Conservation (phyloP, 2,329 filamentous ascomycete species). For the Colletotrichum sp. region DNA sequence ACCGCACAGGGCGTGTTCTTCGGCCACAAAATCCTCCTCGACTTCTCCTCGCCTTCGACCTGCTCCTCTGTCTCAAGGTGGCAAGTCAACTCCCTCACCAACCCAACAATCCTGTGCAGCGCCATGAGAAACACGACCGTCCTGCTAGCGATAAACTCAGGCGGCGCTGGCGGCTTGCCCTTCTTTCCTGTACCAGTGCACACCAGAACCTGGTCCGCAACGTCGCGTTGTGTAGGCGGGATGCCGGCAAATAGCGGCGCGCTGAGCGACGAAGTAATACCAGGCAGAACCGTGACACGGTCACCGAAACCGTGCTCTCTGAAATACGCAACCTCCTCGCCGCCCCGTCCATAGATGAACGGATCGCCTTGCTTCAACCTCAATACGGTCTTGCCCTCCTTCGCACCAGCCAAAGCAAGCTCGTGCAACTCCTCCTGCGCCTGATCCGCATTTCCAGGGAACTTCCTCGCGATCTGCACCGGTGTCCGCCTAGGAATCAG, state of each 20-base stretch:
- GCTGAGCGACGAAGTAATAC: slow-evolving; percentile 86
- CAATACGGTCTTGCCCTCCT: slow-evolving; percentile 77
- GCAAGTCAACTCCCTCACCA: slow-evolving; percentile 74
- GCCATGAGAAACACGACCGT: slow-evolving; percentile 97
- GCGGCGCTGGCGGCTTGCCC: slow-evolving; percentile 81
- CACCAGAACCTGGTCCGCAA: slow-evolving; percentile 92
- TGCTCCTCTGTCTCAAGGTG: slow-evolving; percentile 34
- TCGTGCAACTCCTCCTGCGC: slow-evolving; percentile 90
- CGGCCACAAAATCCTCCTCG: slow-evolving; percentile 67
- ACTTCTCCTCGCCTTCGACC: slow-evolving; percentile 29
- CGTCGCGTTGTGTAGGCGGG: slow-evolving; percentile 85
- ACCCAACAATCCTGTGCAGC: slow-evolving; percentile 78
- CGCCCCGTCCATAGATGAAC: slow-evolving; percentile 93
- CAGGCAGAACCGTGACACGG: slow-evolving; percentile 75
- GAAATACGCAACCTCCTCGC: slow-evolving; percentile 91
- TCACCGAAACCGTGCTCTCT: slow-evolving; percentile 70
- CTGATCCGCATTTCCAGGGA: slow-evolving; percentile 93
- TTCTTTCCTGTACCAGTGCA: slow-evolving; percentile 96
- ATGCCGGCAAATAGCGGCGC: slow-evolving; percentile 90
- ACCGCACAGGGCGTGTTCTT: slow-evolving; percentile 85
- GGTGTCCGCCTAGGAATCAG: slow-evolving; percentile 89
- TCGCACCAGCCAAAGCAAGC: slow-evolving; percentile 72
- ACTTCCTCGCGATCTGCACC: slow-evolving; percentile 93
- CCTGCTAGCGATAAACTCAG: slow-evolving; percentile 75
- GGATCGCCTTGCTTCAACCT: slow-evolving; percentile 96